Conservation (phyloP, 2,329 filamentous ascomycete genomes). For the Xylaria sp. region DNA sequence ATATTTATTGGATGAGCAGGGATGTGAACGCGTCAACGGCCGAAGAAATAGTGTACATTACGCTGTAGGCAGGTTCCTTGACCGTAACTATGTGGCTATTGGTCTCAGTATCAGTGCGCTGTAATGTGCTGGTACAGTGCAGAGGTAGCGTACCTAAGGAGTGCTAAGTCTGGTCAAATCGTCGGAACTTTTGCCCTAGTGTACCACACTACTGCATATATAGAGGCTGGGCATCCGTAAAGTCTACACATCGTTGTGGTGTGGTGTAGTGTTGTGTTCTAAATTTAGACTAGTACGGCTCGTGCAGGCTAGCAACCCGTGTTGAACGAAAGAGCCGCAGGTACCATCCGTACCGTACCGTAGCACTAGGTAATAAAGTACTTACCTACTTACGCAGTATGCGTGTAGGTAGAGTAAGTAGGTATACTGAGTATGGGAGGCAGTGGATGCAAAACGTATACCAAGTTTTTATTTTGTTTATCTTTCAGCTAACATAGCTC, state of each 20-base stretch:
- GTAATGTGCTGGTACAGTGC: no score
- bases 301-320: slow-evolving; percentile 10
- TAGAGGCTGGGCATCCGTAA: background rate
- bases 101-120: background rate
- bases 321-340: slow-evolving; percentile 33
- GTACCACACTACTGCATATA: background rate
- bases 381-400: no score
- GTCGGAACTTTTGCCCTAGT: slow-evolving; percentile 25
- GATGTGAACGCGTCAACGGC: background rate
- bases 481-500: background rate
- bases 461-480: background rate
- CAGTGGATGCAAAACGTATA: no score
- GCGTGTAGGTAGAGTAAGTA: no score
- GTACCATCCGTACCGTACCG: background rate
- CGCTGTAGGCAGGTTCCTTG: no score
- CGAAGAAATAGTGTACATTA: background rate
- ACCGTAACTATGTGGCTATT: no score
- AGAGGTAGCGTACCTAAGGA: background rate
- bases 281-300: slow-evolving; percentile 19
- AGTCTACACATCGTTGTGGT: background rate
- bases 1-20: slow-evolving; percentile 16
- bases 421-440: no score
- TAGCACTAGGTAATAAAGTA: background rate
- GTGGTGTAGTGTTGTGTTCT: slow-evolving; percentile 24
- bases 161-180: slow-evolving; percentile 1